A percentile compares a stretch with the other conserved stretches of the same genome.
phyloP scores from a whole-genome alignment of 2,329 filamentous ascomycete species.

The Diaporthe caulivora region DNA sequence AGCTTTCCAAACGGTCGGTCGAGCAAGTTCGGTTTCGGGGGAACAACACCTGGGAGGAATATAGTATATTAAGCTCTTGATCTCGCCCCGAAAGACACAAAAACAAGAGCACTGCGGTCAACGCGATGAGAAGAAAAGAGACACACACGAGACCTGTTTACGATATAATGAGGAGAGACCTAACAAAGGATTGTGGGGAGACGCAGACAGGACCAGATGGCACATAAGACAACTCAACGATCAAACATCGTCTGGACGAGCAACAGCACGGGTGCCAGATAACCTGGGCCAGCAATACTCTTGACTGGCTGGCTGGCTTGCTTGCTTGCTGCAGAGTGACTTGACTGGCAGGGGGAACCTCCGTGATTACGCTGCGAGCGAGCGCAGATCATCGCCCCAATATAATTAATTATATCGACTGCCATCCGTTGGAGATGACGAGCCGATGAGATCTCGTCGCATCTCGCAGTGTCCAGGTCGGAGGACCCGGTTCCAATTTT shows the following conservation, averaged over 20 bases:
- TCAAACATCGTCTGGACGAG: conserved; percentile 18
- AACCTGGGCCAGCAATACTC: background rate
- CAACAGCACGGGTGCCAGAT: background rate
- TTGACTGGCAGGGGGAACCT: background rate
- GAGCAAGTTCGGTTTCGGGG: conserved; percentile 13
- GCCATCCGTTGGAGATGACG: conserved; percentile 16
- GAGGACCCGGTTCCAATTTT: conserved; percentile 8
- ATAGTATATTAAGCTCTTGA: background rate
- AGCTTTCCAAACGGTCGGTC: conserved; percentile 11
- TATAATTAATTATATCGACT: background rate
- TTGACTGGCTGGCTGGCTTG: conserved; percentile 6
- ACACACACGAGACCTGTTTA: background rate
- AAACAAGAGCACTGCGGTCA: background rate
- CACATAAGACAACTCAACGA: conserved; percentile 24
- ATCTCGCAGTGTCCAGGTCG: conserved; percentile 4
- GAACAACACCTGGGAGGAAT: background rate
- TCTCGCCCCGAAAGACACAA: background rate
- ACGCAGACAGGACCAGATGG: background rate
- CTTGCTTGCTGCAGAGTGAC: background rate
- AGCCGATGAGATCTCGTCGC: conserved; percentile 22
- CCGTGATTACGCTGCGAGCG: conserved; percentile 10
- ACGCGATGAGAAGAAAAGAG: background rate
- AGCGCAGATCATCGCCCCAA: conserved; percentile 20
- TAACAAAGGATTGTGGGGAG: background rate
- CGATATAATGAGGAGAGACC: background rate